Evolutionary conservation across 1,284 basidiomycete species (phyloP), one percentile per base, ranked within the genome.

Genomic region (Peniophora sp.): DNA sequence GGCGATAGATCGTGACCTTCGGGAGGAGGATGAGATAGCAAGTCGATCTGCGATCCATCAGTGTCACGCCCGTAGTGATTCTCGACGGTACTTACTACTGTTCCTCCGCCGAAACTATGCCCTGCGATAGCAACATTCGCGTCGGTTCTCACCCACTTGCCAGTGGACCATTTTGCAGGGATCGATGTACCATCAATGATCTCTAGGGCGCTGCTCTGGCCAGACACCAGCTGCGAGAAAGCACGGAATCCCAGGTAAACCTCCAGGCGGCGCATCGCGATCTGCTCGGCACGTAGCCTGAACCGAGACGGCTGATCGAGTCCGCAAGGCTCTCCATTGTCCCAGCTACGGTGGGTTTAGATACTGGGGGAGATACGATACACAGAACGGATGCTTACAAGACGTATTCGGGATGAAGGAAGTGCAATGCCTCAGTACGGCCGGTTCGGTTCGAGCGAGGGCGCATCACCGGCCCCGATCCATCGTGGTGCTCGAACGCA

Each of bases 401-500:
- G 8, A 63, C 58, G 38, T 66, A 56, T 16, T 58, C 57, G 1
- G 62, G 58, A 3, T 56, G 55, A 19, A 63, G 44, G 45, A 65
- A 66, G 23, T 55, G 50, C 11, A 51, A 59, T 23, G 55, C 52
- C 10, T 58, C 52, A 2, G 55, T 47, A 17, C 47, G 23, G 58
- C 44, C 61, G 56, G 47, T 65, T 57, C 34, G 55, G 53, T 51
- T 58, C 60, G 63, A 69, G 61, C 50, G 64, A 47, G 56, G 71
- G 60, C 62, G 59, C 56, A 69, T 53, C 62, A 75, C 56, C 1
- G 81, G 79, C 0, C 74, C 82, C 2, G 83, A 83, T 0, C 89
- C 89, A 63, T 92, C 89, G 16, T 80, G 73, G 61, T 92, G 89
- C 61, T 91, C 87, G 39, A 92, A 65, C 2, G 85, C 82, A 27